Evolutionary conservation across 2,329 filamentous ascomycete genomes (phyloP).

Genomic region (Celoporthe dispersa): DNA sequence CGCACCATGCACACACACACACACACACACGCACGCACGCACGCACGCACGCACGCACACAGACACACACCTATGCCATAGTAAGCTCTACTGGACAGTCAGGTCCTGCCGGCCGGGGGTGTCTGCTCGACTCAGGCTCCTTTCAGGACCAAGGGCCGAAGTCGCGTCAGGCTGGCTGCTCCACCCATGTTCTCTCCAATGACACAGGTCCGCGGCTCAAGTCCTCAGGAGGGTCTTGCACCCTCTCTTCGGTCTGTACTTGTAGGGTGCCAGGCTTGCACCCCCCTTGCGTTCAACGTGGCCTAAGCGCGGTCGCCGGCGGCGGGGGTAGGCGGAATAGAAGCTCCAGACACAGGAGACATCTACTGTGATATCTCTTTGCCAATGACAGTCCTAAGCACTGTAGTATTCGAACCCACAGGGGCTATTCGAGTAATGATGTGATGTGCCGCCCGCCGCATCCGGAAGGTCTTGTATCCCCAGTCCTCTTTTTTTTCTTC

Average conservation of each 20-base stretch:
- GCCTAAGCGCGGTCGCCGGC: conserved; percentile 15
- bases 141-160: conserved; percentile 9
- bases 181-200: conserved; percentile 18
- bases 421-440: neutral
- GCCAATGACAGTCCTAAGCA: neutral
- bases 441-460: neutral
- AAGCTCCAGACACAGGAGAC: neutral
- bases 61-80: no score
- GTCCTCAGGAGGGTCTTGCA: neutral
- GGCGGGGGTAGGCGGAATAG: conserved; percentile 13
- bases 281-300: conserved; percentile 12
- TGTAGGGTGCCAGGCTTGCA: neutral
- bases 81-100: no score
- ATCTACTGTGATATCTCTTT: neutral
- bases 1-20: neutral
- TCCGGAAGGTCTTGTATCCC: conserved; percentile 9
- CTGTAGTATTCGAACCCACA: neutral
- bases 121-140: neutral
- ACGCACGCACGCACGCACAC: no score
- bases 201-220: neutral
- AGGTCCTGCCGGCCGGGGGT: neutral
- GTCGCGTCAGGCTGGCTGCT: neutral
- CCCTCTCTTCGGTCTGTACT: no score
- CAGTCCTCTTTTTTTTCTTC: neutral
- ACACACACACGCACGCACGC: neutral